Evolutionary conservation across 305 asterid species (phyloP), one percentile per base, ranked within the genome.

Genomic region (Euphrasia arctica): DNA sequence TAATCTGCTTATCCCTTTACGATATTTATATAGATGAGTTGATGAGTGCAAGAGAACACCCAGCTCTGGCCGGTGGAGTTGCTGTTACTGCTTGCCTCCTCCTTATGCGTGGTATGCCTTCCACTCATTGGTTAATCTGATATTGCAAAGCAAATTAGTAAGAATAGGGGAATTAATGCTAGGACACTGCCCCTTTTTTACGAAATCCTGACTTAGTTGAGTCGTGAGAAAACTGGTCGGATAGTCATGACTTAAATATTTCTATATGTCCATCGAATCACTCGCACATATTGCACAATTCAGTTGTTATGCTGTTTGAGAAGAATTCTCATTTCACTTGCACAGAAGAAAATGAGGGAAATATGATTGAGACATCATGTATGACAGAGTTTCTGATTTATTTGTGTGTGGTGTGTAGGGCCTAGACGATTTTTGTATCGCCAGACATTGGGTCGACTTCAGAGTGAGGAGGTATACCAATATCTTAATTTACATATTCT

Each of bases 351-450:
- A 36, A 36, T 1, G 42, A 9, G 9, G 42, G 42, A 36, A 5
- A 36, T 5, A 36, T 36, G 42, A 36, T 36, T 0, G 7, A 36
- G 42, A 9, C 42, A 36, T 36, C 42, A 36, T 36, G 39, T 9
- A 36, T 36, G 42, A 36, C 42, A 5, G 8, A 48, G 60, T 31
- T 69, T 57, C 52, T 74, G 42, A 51, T 57, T 45, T 70, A 56
- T 66, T 50, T 63, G 48, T 64, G 42, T 69, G 69, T 70, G 73
- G 60, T 71, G 31, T 75, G 75, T 77, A 92, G 98, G 98, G 54
- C 93, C 97, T 56, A 83, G 98, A 83, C 83, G 98, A 72, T 83
- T 89, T 71, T 74, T 92, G 81, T 75, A 84, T 72, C 90, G 94
- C 57, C 85, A 89, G 69, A 89, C 98, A 57, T 68, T 92, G 70